These are phyloP conservation scores for Aphanoascus verrucosus DNA, from an alignment of 2,329 filamentous ascomycete genomes.

Conservation along the genomic window DNA sequence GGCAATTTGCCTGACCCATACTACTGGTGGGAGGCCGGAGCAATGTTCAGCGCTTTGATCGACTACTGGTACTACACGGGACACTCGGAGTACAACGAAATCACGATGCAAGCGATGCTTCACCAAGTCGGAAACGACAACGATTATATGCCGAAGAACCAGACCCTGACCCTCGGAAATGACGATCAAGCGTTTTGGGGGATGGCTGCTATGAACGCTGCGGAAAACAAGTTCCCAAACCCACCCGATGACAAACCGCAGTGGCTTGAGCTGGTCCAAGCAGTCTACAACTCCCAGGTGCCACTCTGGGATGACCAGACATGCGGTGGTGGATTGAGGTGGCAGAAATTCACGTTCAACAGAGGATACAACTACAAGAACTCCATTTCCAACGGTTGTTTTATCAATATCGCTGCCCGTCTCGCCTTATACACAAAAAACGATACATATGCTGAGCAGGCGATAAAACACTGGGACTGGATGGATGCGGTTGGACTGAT, in stretches of 20 bases:
- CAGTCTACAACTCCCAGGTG: slow-evolving; percentile 69
- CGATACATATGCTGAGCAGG: slow-evolving; percentile 66
- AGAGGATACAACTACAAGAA: slow-evolving; percentile 54
- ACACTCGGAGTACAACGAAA: slow-evolving; percentile 58
- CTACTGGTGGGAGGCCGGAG: slow-evolving; percentile 32
- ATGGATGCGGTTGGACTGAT: slow-evolving; percentile 42
- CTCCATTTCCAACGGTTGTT: slow-evolving; percentile 47
- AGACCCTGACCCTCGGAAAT: slow-evolving; percentile 39
- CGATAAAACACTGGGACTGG: slow-evolving; percentile 54
- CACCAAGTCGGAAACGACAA: slow-evolving; percentile 61
- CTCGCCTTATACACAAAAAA: slow-evolving; percentile 71
- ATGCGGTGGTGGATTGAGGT: slow-evolving; percentile 66
- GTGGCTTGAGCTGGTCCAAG: slow-evolving; percentile 69
- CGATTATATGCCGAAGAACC: slow-evolving; percentile 63
- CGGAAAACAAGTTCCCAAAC: slow-evolving; percentile 64
- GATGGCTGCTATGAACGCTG: slow-evolving; percentile 68
- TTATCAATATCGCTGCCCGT: slow-evolving; percentile 52
- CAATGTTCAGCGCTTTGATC: slow-evolving; percentile 45
- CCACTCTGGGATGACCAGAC: slow-evolving; percentile 55
- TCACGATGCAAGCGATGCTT: slow-evolving; percentile 57
- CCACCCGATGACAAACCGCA: slow-evolving; percentile 52
- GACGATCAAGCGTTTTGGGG: slow-evolving; percentile 69
- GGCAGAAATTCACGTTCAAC: slow-evolving; percentile 77
- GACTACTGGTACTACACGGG: slow-evolving; percentile 76
- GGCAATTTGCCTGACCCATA: slow-evolving; percentile 28